Conservation (phyloP, 352 stramenopile species). For the Pythium brassicae region DNA sequence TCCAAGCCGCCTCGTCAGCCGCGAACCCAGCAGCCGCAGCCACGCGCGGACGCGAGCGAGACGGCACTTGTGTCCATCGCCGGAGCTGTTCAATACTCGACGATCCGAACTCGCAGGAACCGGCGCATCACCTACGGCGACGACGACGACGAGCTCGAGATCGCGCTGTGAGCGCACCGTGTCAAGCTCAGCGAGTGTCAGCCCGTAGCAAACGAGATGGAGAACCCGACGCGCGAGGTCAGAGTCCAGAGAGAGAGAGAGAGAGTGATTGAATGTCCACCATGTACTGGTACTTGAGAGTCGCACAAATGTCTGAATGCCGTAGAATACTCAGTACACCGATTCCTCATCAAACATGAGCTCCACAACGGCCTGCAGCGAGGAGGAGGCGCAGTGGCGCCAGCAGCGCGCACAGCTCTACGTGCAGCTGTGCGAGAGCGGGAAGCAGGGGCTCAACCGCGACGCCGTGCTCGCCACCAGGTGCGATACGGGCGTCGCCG, state of each 20-base stretch:
- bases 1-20: not conserved
- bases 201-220: not conserved
- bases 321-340: too few relatives aligned
- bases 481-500: slow-evolving; percentile 8
- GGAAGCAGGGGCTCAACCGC: slow-evolving; percentile 32
- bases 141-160: not conserved
- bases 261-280: too few relatives aligned
- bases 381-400: slow-evolving; percentile 38
- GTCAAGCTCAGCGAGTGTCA: not conserved
- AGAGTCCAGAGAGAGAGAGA: not conserved
- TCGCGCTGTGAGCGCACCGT: not conserved
- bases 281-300: too few relatives aligned
- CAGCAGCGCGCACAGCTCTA: slow-evolving; percentile 35
- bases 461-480: slow-evolving; percentile 30
- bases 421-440: slow-evolving; percentile 27
- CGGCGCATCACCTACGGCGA: slow-evolving; percentile 9
- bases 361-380: slow-evolving; percentile 4
- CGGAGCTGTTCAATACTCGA: not conserved
- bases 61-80: not conserved
- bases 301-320: too few relatives aligned
- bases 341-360: too few relatives aligned
- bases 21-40: not conserved
- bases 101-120: slow-evolving; percentile 1
- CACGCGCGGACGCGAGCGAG: not conserved
- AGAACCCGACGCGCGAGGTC: not conserved